A percentile compares a stretch with the other conserved stretches of the same genome.
Evolutionary conservation across 441 rosid genomes (phyloP).

Genomic region (Hura crepitans): DNA sequence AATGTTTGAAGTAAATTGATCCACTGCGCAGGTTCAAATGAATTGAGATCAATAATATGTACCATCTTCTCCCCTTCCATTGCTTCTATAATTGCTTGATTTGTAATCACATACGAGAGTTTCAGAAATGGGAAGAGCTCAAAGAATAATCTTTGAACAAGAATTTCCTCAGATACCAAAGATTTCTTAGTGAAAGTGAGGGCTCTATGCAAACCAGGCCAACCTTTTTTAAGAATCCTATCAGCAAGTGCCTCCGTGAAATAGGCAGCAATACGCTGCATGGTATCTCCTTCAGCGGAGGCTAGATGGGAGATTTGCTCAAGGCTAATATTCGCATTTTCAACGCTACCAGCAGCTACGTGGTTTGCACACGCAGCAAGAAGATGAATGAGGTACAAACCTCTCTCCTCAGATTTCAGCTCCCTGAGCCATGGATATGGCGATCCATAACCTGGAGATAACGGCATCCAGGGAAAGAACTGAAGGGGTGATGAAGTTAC

Average conservation of each 20-base stretch:
- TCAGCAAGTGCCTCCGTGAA: conserved; percentile 66
- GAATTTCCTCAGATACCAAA: conserved; percentile 41
- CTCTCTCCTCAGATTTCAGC: conserved; percentile 61
- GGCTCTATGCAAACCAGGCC: conserved; percentile 68
- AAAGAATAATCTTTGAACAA: conserved; percentile 52
- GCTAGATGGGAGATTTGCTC: conserved; percentile 64
- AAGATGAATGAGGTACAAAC: conserved; percentile 51
- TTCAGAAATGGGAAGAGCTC: conserved; percentile 67
- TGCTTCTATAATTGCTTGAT: conserved; percentile 62
- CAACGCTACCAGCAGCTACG: conserved; percentile 53
- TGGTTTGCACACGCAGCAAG: conserved; percentile 54
- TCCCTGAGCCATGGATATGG: conserved; percentile 54
- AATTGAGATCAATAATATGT: conserved; percentile 58
- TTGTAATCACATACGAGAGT: conserved; percentile 53
- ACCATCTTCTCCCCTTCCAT: conserved; percentile 71
- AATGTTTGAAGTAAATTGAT: conserved; percentile 58
- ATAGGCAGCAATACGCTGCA: conserved; percentile 71
- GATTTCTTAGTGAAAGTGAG: conserved; percentile 51
- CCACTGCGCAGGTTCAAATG: conserved; percentile 72
- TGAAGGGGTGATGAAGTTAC: conserved; percentile 52
- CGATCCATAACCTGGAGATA: conserved; percentile 57
- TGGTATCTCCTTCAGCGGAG: conserved; percentile 61
- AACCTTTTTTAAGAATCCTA: conserved; percentile 50
- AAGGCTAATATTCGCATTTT: conserved; percentile 51
- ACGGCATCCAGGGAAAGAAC: conserved; percentile 51